Conservation (phyloP, 2,329 filamentous ascomycete genomes). For the Botryotinia globosa region DNA sequence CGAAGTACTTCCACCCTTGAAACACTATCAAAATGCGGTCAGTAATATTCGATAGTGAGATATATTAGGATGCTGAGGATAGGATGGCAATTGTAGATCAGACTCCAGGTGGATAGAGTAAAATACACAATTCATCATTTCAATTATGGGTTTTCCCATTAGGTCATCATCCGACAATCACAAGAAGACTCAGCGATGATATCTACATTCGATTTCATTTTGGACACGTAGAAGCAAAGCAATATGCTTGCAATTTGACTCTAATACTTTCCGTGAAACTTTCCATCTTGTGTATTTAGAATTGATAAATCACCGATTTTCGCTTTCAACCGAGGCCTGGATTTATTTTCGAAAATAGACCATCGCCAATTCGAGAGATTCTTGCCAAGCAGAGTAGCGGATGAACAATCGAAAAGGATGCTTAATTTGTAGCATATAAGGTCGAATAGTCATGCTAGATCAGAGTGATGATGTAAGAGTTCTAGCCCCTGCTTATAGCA, state of each 20-base stretch:
- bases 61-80: neutral
- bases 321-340: neutral
- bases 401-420: too few species aligned
- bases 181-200: neutral
- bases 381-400: neutral
- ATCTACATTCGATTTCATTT: neutral
- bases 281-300: neutral
- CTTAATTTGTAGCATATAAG: too few species aligned
- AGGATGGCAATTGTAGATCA: rapidly evolving
- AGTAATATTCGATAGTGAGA: neutral
- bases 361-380: neutral
- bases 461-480: too few species aligned
- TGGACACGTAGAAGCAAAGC: neutral
- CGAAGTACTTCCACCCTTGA: neutral
- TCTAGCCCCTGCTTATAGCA: too few species aligned
- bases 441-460: too few species aligned
- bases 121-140: neutral
- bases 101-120: neutral
- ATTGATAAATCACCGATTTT: neutral
- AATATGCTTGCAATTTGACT: neutral
- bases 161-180: rapidly evolving
- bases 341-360: too few species aligned
- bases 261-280: too few species aligned
- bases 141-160: rapidly evolving
- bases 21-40: rapidly evolving